Conservation (phyloP, 73 alveolate genomes). For the Urostyla sp. region DNA sequence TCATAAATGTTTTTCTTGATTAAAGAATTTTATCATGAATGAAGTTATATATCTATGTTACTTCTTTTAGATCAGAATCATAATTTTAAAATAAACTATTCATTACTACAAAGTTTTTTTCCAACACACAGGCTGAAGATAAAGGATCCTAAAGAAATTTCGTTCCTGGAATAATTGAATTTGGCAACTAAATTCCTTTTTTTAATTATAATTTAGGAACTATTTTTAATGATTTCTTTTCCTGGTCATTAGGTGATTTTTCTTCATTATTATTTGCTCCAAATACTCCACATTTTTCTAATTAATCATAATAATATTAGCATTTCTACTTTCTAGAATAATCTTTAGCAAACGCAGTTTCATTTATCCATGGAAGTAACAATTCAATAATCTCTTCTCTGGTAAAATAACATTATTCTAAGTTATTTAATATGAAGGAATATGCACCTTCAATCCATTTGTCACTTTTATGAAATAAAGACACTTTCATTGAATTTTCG, state of each 20-base stretch:
- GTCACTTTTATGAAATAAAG: constrained; percentile 8
- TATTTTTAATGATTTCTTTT: neutral
- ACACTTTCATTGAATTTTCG: constrained; percentile 14
- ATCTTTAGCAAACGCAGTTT: constrained; percentile 46
- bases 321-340: constrained; percentile 47
- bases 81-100: constrained; percentile 10
- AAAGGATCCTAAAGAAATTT: constrained; percentile 47
- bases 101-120: constrained; percentile 43
- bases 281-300: constrained; percentile 45
- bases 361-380: constrained; percentile 46
- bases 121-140: constrained; percentile 44
- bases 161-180: constrained; percentile 28
- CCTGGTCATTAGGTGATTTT: neutral
- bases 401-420: constrained; percentile 52
- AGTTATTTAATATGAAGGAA: constrained; percentile 5
- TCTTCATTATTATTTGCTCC: constrained; percentile 31
- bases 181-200: no score
- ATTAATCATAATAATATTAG: constrained; percentile 11
- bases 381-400: constrained; percentile 48
- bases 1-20: constrained; percentile 10
- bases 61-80: constrained; percentile 34
- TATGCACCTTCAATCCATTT: constrained; percentile 53
- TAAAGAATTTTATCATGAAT: constrained; percentile 8
- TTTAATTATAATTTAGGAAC: constrained; percentile 1
- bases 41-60: constrained; percentile 5